Percentiles rank a stretch among this genome's conserved stretches.
Conservation (phyloP, 495 filamentous ascomycete species). For the Trichoderma gamsii region DNA sequence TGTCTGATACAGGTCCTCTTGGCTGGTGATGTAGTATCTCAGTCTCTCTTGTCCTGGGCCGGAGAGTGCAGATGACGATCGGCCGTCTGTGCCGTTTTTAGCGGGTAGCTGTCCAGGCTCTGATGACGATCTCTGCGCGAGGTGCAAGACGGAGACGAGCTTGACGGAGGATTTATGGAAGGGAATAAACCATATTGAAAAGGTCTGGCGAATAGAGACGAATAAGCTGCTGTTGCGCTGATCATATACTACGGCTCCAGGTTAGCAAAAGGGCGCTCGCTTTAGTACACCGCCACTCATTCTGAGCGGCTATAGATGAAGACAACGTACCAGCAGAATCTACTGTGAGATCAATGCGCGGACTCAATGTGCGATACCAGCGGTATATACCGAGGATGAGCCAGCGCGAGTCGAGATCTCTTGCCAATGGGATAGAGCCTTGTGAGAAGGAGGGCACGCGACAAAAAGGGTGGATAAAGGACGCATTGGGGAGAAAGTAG, state of each 20-base stretch:
- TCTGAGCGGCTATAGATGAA: neutral
- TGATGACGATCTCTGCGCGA: conserved; percentile 32
- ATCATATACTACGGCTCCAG: conserved; percentile 54
- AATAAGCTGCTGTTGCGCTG: conserved; percentile 58
- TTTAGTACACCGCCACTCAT: neutral
- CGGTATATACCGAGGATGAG: conserved; percentile 65
- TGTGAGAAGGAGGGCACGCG: conserved; percentile 55
- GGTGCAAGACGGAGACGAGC: conserved; percentile 66
- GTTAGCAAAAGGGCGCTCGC: neutral
- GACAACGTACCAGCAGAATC: conserved; percentile 57
- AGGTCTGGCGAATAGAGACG: conserved; percentile 62
- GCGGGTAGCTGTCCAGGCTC: neutral
- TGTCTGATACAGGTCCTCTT: conserved; percentile 79
- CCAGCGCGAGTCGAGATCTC: conserved; percentile 49
- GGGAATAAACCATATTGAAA: conserved; percentile 71
- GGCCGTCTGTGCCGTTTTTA: conserved; percentile 16
- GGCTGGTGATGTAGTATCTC: conserved; percentile 61
- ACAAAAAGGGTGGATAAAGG: conserved; percentile 78
- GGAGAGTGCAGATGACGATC: conserved; percentile 11
- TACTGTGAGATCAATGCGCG: conserved; percentile 62
- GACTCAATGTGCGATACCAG: conserved; percentile 82
- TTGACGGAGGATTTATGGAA: conserved; percentile 61
- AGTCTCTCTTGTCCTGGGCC: conserved; percentile 20
- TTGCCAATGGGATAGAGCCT: conserved; percentile 36
- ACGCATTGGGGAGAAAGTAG: conserved; percentile 63